Evolutionary conservation across 1,284 basidiomycete genomes (phyloP).

Genomic region (Irpex sp.): DNA sequence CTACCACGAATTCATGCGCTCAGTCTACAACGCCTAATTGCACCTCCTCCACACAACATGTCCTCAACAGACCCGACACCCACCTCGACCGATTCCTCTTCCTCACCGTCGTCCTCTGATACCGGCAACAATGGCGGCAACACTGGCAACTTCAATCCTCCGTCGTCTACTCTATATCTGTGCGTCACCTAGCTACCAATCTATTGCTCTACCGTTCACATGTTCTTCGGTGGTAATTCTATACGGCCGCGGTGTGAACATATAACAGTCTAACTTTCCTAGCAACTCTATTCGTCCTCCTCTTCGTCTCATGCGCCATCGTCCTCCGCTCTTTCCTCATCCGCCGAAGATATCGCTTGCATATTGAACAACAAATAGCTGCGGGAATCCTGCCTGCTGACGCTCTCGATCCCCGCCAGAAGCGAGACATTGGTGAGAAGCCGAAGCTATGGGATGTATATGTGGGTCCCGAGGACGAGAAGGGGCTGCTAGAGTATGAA

Average conservation of each 20-base stretch:
- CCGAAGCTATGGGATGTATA: constrained; percentile 49
- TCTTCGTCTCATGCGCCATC: constrained; percentile 60
- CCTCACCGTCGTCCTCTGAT: constrained; percentile 8
- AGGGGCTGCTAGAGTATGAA: constrained; percentile 25
- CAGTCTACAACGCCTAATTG: not conserved
- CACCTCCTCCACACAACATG: not conserved
- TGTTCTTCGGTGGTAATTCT: constrained; percentile 16
- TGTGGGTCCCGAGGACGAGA: constrained; percentile 32
- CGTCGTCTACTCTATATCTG: constrained; percentile 35
- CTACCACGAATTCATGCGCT: not conserved
- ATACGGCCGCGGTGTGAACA: constrained; percentile 30
- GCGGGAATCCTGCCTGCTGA: constrained; percentile 37
- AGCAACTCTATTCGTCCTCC: constrained; percentile 62
- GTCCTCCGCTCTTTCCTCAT: constrained; percentile 59
- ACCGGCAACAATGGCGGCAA: constrained; percentile 6
- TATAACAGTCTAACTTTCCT: constrained; percentile 61
- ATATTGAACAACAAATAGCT: constrained; percentile 46
- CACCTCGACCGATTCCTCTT: not conserved
- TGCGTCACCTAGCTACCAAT: constrained; percentile 17
- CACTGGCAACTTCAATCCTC: constrained; percentile 11
- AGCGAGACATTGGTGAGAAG: constrained; percentile 42
- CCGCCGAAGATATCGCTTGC: constrained; percentile 53
- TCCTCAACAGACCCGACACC: not conserved
- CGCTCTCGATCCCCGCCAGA: constrained; percentile 28
- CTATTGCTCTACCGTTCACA: not conserved